Evolutionary conservation across 2,329 filamentous ascomycete species (phyloP).

Genomic region (Clonostachys solani): DNA sequence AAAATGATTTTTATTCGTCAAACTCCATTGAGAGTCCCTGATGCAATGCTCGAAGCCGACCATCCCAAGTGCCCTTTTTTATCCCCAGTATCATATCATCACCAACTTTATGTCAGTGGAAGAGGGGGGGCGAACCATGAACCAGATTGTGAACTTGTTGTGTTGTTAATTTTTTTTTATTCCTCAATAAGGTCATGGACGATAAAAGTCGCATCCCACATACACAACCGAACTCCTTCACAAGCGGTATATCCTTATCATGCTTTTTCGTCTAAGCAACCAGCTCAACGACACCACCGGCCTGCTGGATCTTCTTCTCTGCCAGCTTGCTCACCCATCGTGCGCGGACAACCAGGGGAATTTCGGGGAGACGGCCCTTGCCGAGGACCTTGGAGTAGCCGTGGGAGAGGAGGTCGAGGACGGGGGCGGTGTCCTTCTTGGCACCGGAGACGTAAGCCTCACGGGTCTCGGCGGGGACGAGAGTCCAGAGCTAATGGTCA

Average conservation of each 20-base stretch:
- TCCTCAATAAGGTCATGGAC: not conserved
- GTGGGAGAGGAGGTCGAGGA: constrained; percentile 94
- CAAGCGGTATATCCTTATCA: constrained; percentile 1
- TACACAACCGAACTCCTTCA: not conserved
- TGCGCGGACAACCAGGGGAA: constrained; percentile 91
- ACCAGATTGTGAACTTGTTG: not conserved
- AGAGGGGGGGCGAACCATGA: too few relatives aligned
- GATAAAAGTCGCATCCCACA: not conserved
- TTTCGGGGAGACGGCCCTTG: constrained; percentile 91
- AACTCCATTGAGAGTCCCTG: constrained; percentile 33
- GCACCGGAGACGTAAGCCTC: constrained; percentile 80
- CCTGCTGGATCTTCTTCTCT: constrained; percentile 98
- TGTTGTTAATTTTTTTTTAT: constrained; percentile 1
- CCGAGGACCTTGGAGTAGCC: constrained; percentile 99
- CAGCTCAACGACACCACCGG: constrained; percentile 92
- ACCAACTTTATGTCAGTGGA: too few relatives aligned
- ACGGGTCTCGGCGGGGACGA: constrained; percentile 89
- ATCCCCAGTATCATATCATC: not conserved
- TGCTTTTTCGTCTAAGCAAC: constrained; percentile 63
- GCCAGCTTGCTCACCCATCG: constrained; percentile 94
- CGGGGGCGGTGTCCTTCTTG: constrained; percentile 88
- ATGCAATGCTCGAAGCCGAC: constrained; percentile 37
- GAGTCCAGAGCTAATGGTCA: constrained; percentile 75
- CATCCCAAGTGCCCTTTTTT: constrained; percentile 15
- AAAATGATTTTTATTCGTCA: constrained; percentile 34